Evolutionary conservation across 164 flowering plant genomes (phyloP).

Genomic region (Magnolia officinalis): DNA sequence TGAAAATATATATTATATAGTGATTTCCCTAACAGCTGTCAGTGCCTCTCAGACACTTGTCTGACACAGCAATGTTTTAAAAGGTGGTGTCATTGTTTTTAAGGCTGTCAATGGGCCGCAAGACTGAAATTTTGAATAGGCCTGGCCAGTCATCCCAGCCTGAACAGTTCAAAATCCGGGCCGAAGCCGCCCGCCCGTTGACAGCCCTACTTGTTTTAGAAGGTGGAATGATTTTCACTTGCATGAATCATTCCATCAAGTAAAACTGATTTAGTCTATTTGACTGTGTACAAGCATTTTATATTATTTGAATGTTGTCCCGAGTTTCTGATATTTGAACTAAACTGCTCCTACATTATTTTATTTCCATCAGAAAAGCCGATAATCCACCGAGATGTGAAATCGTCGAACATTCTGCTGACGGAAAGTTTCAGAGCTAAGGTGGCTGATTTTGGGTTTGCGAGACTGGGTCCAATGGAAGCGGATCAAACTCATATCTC

Average conservation of each 20-base stretch:
- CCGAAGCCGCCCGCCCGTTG: background rate
- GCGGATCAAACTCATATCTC: constrained; percentile 69
- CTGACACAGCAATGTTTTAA: too few species aligned
- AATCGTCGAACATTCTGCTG: constrained; percentile 91
- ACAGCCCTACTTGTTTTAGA: background rate
- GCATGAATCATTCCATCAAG: background rate
- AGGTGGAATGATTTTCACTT: background rate
- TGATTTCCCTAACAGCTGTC: too few species aligned
- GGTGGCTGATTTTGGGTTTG: constrained; percentile 98
- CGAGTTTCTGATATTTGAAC: background rate
- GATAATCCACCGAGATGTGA: constrained; percentile 93
- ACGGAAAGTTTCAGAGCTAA: constrained; percentile 84
- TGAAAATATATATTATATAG: too few species aligned
- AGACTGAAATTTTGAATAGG: too few species aligned
- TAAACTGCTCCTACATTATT: constrained; percentile 4
- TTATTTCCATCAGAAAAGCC: constrained; percentile 59
- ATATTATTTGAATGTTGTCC: background rate
- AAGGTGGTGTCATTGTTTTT: too few species aligned
- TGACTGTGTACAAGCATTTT: background rate
- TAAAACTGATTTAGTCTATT: background rate
- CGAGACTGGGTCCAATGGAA: constrained; percentile 71
- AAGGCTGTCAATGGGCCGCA: too few species aligned
- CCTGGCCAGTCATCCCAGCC: too few species aligned
- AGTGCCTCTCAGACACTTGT: too few species aligned
- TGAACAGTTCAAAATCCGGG: too few species aligned